Base-by-base conservation (phyloP, 768 basidiomycete genomes). In the Tylopilus cervinicoccineus region DNA sequence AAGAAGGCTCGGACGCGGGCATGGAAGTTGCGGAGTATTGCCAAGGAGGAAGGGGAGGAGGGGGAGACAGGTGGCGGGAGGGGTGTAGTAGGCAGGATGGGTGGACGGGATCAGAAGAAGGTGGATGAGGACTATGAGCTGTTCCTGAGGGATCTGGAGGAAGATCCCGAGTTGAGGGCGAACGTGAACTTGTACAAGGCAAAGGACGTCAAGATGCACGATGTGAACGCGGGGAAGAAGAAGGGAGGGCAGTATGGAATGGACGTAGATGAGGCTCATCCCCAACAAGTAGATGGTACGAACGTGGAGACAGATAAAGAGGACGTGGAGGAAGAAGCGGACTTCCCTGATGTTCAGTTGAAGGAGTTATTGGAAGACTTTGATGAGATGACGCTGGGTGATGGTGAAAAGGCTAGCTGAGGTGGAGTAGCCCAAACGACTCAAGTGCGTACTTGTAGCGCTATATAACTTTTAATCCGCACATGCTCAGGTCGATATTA, bases 51-150 rank as follows among this genome's bases (percentile, higher is more conserved):
- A 10, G 92, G 88, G 9, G 92, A 93, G 64, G 88, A 88, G 32
- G 89, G 84, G 26, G 87, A 92, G 62, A 86, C 84, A 13, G 78
- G 85, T 26, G 77, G 72, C 40, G 86, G 81, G 28, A 74, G 89
- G 36, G 93, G 93, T 47, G 85, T 93, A n/a, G 84, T 95, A 37
- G 93, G 93, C 2, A 73, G 92, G 39, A 77, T 87, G 77, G 93
- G 93, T 11, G 93, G 93, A 29, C 75, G 92, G 39, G 93, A 95
- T 70, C 80, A 84, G 69, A 84, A 79, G 72, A 93, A 93, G 75
- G 90, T 98, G 49, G 93, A 97, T 57, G 84, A 91, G 64, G 95
- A 99, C 64, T 99, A 98, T 69, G 96, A 98, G 73, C 54, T 90
- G 43, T 99, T 99, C 81, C 72, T 98, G 68, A 79, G 88, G 38